Conservation (phyloP, 345 rosid genomes). For the Eutrema yunnanense region DNA sequence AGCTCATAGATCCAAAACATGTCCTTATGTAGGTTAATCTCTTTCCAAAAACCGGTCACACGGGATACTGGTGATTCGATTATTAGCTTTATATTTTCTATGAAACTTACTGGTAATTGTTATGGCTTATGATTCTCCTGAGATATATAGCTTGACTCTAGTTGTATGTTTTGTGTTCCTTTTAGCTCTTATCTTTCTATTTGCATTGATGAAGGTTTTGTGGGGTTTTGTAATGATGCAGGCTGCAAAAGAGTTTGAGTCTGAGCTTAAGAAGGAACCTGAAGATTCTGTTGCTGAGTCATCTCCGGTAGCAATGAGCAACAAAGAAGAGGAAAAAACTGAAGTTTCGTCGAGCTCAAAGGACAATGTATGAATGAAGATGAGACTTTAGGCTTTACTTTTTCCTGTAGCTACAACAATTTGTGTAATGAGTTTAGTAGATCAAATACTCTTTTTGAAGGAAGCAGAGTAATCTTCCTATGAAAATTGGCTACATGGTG, state of each 20-base stretch:
- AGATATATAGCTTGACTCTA: neutral
- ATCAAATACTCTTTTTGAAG: constrained; percentile 3
- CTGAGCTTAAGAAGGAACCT: constrained; percentile 86
- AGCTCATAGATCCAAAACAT: neutral
- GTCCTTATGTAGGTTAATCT: neutral
- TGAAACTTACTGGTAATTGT: neutral
- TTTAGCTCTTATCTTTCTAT: neutral
- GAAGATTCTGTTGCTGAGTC: constrained; percentile 38
- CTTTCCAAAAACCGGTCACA: neutral
- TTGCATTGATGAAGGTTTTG: neutral
- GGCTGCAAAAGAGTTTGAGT: constrained; percentile 97
- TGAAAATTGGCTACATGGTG: neutral
- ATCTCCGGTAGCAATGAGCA: constrained; percentile 38
- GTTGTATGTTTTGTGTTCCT: neutral
- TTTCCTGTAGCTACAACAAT: constrained; percentile 8
- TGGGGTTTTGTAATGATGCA: constrained; percentile 33
- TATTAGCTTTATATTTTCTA: neutral
- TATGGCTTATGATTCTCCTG: neutral
- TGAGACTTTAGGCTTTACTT: neutral
- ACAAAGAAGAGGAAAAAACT: constrained; percentile 42
- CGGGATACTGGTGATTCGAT: neutral
- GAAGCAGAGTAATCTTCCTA: neutral
- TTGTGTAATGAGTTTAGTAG: constrained; percentile 15
- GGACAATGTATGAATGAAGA: constrained; percentile 55
- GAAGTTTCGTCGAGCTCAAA: constrained; percentile 52